Evolutionary conservation across 129 eudicot species (phyloP).

Genomic region (Lactuca sativa): DNA sequence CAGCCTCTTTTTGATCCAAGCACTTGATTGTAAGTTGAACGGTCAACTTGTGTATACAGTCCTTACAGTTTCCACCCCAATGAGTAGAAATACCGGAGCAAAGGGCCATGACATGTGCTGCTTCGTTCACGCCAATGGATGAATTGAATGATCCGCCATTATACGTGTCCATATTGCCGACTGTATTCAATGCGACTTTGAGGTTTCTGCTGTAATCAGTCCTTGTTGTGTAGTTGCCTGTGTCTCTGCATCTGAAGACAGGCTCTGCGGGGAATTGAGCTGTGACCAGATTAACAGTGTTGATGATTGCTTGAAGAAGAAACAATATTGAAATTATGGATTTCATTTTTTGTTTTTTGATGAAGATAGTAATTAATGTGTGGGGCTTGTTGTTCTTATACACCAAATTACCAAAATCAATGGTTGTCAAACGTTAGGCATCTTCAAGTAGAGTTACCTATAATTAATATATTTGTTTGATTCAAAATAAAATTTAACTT

Average conservation of each 20-base stretch:
- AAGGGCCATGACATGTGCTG: conserved; percentile 21
- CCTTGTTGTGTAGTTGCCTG: conserved; percentile 12
- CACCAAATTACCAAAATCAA: neutral
- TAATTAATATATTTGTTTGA: neutral
- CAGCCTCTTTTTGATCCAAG: conserved; percentile 21
- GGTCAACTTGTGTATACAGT: conserved; percentile 17
- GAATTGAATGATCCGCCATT: conserved; percentile 9
- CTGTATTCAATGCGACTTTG: neutral
- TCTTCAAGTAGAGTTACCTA: neutral
- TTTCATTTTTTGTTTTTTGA: neutral
- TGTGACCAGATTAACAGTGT: neutral
- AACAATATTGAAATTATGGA: neutral
- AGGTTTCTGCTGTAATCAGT: conserved; percentile 17
- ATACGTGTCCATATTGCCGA: neutral
- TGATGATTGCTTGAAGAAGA: conserved; percentile 8
- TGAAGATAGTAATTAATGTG: neutral
- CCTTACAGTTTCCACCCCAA: neutral
- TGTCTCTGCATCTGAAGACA: neutral
- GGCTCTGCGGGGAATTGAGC: neutral
- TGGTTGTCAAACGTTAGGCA: neutral
- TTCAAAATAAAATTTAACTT: neutral
- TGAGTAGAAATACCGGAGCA: conserved; percentile 23
- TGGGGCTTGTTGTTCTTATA: neutral
- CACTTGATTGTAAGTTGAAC: neutral
- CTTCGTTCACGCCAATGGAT: conserved; percentile 6